These are phyloP conservation scores for Castanea crenata DNA, from an alignment of 306 rosid genomes.

Conservation along the genomic window DNA sequence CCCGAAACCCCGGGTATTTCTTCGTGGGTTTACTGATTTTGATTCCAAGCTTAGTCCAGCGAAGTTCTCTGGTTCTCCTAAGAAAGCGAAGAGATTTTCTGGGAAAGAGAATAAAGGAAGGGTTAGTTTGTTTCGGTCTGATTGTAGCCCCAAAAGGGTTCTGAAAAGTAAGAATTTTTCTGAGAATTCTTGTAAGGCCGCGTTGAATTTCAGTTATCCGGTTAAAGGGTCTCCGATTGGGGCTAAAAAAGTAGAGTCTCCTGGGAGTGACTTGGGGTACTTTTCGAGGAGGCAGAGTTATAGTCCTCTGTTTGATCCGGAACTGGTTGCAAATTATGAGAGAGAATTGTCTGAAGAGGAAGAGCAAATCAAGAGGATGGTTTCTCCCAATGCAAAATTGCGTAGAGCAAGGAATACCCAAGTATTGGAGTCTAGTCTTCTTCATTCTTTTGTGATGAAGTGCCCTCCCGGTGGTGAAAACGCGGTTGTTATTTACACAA, in stretches of 20 bases:
- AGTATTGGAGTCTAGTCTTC: constrained; percentile 32
- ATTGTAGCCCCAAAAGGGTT: constrained; percentile 61
- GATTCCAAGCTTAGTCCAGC: constrained; percentile 56
- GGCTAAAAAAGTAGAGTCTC: constrained; percentile 44
- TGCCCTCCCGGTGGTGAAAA: constrained; percentile 77
- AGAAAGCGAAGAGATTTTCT: constrained; percentile 32
- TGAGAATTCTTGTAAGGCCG: constrained; percentile 37
- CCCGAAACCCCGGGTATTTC: constrained; percentile 60
- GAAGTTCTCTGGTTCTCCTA: constrained; percentile 79
- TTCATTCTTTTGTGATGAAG: constrained; percentile 45
- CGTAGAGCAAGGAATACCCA: constrained; percentile 24
- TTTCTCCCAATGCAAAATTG: constrained; percentile 49
- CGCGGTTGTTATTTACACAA: constrained; percentile 66
- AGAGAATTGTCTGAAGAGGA: constrained; percentile 61
- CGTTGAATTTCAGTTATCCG: constrained; percentile 35
- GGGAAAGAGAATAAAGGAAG: constrained; percentile 79
- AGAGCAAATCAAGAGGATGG: constrained; percentile 84
- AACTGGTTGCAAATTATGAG: constrained; percentile 67
- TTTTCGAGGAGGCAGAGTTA: constrained; percentile 34
- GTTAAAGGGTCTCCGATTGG: constrained; percentile 56
- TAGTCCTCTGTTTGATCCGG: constrained; percentile 83
- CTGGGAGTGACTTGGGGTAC: constrained; percentile 38
- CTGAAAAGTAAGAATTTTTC: constrained; percentile 34
- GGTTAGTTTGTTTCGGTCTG: constrained; percentile 34
- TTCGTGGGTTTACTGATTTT: constrained; percentile 58